phyloP scores from a whole-genome alignment of 1,139 yeast species.

The Pichia kudriavzevii region DNA sequence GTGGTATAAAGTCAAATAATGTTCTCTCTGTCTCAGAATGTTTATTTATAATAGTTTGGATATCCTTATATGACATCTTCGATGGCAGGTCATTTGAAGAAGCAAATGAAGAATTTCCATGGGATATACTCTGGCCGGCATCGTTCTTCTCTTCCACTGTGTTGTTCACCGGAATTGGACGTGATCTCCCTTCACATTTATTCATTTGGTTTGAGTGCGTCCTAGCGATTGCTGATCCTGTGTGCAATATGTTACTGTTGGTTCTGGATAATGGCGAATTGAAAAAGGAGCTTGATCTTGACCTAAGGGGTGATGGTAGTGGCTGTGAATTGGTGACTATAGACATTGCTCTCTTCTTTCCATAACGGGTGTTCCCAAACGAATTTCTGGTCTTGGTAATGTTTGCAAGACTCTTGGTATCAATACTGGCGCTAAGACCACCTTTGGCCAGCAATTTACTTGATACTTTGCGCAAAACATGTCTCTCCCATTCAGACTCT shows the following conservation, averaged over 20 bases:
- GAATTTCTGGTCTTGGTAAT: slow-evolving; percentile 15
- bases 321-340: slow-evolving; percentile 58
- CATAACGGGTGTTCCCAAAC: slow-evolving; percentile 27
- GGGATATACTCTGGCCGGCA: too few species aligned
- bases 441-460: slow-evolving; percentile 17
- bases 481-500: slow-evolving; percentile 37
- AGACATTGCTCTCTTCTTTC: slow-evolving; percentile 54
- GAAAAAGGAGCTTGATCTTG: slow-evolving; percentile 25
- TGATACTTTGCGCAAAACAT: slow-evolving; percentile 24
- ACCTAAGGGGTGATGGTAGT: slow-evolving; percentile 33
- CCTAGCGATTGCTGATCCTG: too few species aligned
- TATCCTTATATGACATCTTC: slow-evolving; percentile 21
- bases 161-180: too few species aligned
- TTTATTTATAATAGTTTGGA: slow-evolving; percentile 21
- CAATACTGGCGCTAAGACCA: slow-evolving; percentile 12
- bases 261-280: slow-evolving; percentile 21
- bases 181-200: too few species aligned
- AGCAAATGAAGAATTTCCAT: too few species aligned
- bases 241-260: too few species aligned
- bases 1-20: slow-evolving; percentile 25
- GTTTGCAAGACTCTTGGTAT: slow-evolving; percentile 13
- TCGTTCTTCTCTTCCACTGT: too few species aligned
- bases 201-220: too few species aligned
- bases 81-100: slow-evolving; percentile 11
- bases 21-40: slow-evolving; percentile 19